Conservation (phyloP, 306 rosid species). For the Dryas alaskensis region DNA sequence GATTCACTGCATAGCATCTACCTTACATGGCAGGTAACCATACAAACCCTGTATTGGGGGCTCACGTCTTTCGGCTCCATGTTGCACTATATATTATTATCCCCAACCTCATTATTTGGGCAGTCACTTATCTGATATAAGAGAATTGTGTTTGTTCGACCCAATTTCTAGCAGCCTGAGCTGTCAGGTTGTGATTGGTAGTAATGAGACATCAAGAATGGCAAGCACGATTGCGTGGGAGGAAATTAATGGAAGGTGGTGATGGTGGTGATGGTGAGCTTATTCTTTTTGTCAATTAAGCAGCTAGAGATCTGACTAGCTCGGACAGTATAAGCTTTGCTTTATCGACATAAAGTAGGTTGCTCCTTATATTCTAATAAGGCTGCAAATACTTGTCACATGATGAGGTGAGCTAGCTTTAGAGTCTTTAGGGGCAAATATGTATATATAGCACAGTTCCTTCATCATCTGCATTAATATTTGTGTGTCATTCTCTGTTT, state of each 20-base stretch:
- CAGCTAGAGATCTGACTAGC: constrained; percentile 36
- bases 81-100: no score
- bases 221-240: constrained; percentile 42
- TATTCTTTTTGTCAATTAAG: constrained; percentile 30
- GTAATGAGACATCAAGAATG: constrained; percentile 35
- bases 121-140: no score
- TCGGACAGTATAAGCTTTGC: constrained; percentile 34
- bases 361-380: constrained; percentile 32
- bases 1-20: constrained; percentile 32
- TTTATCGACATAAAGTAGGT: constrained; percentile 44
- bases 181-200: constrained; percentile 55
- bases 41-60: no score
- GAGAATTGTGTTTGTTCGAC: no score
- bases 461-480: constrained; percentile 31
- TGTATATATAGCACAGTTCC: constrained; percentile 17
- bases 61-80: no score
- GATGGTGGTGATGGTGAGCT: constrained; percentile 23
- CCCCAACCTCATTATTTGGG: no score
- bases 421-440: neutral
- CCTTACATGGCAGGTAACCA: constrained; percentile 37
- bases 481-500: constrained; percentile 32
- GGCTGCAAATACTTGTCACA: constrained; percentile 35
- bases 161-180: constrained; percentile 20
- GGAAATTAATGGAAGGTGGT: constrained; percentile 30
- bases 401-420: constrained; percentile 35